Percentiles rank a stretch among this genome's conserved stretches.
phyloP scores from a whole-genome alignment of 768 basidiomycete species.

The button mushroom (Agaricus bisporus) region DNA sequence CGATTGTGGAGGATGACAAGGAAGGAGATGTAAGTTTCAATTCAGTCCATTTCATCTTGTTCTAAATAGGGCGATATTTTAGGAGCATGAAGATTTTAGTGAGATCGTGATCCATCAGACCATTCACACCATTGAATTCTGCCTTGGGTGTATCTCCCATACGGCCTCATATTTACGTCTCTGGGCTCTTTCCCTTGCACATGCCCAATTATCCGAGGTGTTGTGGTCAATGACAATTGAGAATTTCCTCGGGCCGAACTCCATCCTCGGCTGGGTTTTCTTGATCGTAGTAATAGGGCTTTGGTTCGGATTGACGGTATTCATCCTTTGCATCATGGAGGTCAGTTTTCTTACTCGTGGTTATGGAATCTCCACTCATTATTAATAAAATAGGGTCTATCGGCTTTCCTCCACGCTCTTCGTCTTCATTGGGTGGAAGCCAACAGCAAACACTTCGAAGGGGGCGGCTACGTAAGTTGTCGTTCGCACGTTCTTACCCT shows the following conservation, averaged over 20 bases:
- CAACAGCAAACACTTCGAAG: slow-evolving; percentile 94
- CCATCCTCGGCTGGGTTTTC: slow-evolving; percentile 53
- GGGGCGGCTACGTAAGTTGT: slow-evolving; percentile 76
- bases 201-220: slow-evolving; percentile 95
- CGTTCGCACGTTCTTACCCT: slow-evolving; percentile 14
- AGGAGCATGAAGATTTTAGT: slow-evolving; percentile 88
- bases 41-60: not conserved
- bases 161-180: slow-evolving; percentile 91
- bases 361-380: not conserved
- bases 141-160: slow-evolving; percentile 97
- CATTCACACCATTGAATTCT: slow-evolving; percentile 99
- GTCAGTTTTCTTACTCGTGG: slow-evolving; percentile 36
- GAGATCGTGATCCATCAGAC: slow-evolving; percentile 96
- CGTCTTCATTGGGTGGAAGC: slow-evolving; percentile 98
- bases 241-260: slow-evolving; percentile 50
- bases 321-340: slow-evolving; percentile 92
- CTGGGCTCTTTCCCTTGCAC: slow-evolving; percentile 97
- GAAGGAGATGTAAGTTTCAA: slow-evolving; percentile 65
- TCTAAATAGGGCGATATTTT: slow-evolving; percentile 1
- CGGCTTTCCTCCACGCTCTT: slow-evolving; percentile 93
- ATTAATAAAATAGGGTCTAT: slow-evolving; percentile 60
- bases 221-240: slow-evolving; percentile 86
- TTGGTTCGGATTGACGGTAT: slow-evolving; percentile 79
- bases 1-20: slow-evolving; percentile 70
- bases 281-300: slow-evolving; percentile 47